Conservation (phyloP, 2,329 filamentous ascomycete species). For the Furcasterigmium sp. region DNA sequence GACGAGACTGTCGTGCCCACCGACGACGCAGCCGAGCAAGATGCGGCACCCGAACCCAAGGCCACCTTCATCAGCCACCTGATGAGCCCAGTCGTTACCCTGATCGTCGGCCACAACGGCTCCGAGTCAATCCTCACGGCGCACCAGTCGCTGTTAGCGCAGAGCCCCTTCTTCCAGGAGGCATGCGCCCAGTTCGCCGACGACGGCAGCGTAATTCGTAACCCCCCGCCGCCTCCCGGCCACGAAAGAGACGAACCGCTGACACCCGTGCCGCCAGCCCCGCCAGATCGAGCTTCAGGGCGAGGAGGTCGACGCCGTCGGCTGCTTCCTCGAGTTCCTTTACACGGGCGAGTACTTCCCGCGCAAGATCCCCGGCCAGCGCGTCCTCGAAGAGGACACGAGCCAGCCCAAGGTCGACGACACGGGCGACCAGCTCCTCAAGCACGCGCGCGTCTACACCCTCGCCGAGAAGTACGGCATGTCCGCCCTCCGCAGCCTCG, state of each 20-base stretch:
- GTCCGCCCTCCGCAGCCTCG: constrained; percentile 64
- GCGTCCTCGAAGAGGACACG: constrained; percentile 65
- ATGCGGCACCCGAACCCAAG: constrained; percentile 26
- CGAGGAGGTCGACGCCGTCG: constrained; percentile 68
- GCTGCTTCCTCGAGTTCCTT: constrained; percentile 76
- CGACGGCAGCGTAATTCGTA: constrained; percentile 56
- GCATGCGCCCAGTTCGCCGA: constrained; percentile 57
- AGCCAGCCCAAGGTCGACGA: constrained; percentile 63
- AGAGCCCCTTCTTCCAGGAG: constrained; percentile 70
- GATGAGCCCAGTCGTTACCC: constrained; percentile 62
- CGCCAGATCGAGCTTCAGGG: constrained; percentile 63
- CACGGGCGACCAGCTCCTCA: constrained; percentile 76
- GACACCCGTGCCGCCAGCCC: constrained; percentile 27
- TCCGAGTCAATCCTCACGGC: constrained; percentile 62
- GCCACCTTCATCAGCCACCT: constrained; percentile 54
- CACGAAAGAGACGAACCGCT: not conserved
- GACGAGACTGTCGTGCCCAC: constrained; percentile 21
- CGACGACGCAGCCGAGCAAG: constrained; percentile 23
- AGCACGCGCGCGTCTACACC: constrained; percentile 86
- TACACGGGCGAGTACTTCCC: constrained; percentile 89
- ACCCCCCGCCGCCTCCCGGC: not conserved
- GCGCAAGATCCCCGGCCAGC: constrained; percentile 55
- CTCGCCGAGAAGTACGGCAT: constrained; percentile 75
- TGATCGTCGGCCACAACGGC: constrained; percentile 59
- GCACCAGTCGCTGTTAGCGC: constrained; percentile 70